Conservation (phyloP, 176 grass and related monocot genomes). For the Miscanthus lutarioriparius region DNA sequence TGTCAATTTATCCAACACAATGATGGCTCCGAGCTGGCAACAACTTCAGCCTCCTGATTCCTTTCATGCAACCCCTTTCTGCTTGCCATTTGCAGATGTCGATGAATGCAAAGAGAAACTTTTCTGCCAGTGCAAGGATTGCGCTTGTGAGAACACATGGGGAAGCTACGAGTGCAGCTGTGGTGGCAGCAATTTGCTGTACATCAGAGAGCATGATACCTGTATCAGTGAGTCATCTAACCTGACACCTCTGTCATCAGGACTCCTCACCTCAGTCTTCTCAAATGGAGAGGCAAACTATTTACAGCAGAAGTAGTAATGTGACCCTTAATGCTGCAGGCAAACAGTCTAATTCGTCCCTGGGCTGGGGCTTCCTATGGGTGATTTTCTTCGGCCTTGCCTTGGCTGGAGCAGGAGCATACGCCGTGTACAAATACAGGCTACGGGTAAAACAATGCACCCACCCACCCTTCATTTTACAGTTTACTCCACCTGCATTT, state of each 20-base stretch:
- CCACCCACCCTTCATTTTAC: too few relatives aligned
- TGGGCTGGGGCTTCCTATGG: constrained; percentile 80
- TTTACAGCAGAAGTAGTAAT: neutral
- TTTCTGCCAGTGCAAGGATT: constrained; percentile 72
- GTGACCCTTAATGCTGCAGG: constrained; percentile 30
- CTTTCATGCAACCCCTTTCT: neutral
- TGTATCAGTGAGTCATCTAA: constrained; percentile 72
- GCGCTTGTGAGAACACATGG: constrained; percentile 76
- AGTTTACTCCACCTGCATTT: neutral
- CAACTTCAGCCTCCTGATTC: neutral
- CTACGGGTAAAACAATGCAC: constrained; percentile 60
- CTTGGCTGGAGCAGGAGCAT: constrained; percentile 66
- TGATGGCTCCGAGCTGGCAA: neutral
- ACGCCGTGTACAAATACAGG: constrained; percentile 88
- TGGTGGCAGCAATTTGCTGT: constrained; percentile 53
- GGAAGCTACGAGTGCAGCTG: constrained; percentile 90
- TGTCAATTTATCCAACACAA: neutral
- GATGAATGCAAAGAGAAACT: constrained; percentile 85
- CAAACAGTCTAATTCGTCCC: constrained; percentile 39
- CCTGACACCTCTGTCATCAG: neutral
- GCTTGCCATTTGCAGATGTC: constrained; percentile 51
- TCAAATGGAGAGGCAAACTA: too few relatives aligned
- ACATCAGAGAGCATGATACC: constrained; percentile 88
- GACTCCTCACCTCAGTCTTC: too few relatives aligned
- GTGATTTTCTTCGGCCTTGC: constrained; percentile 78